phyloP scores from a whole-genome alignment of 495 filamentous ascomycete genomes.

The Podospora sp. region DNA sequence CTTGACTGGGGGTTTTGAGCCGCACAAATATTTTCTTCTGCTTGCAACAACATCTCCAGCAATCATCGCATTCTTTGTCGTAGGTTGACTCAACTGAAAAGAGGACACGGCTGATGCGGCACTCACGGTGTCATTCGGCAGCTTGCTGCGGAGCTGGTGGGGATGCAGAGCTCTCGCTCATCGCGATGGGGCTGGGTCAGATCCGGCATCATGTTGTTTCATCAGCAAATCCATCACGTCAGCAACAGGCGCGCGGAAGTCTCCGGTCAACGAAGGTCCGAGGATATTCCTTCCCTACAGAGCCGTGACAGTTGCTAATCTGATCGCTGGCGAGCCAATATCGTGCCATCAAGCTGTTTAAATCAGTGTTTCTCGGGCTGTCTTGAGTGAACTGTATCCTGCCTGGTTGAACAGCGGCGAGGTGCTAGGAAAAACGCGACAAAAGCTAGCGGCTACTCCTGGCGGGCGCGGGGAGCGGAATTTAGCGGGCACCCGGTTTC shows the following conservation, averaged over 20 bases:
- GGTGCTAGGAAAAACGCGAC: neutral
- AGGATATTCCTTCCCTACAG: neutral
- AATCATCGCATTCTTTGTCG: neutral
- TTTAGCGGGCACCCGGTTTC: neutral
- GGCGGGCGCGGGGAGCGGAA: neutral
- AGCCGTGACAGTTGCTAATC: neutral
- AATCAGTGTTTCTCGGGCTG: neutral
- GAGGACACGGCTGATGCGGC: neutral
- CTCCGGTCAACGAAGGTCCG: neutral
- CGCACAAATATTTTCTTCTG: constrained; percentile 9
- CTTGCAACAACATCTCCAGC: neutral
- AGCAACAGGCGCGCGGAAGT: constrained; percentile 2
- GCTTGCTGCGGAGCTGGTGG: neutral
- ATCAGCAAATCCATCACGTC: neutral
- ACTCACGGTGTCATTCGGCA: neutral
- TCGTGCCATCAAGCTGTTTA: neutral
- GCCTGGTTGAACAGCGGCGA: no score
- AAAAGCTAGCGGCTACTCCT: neutral
- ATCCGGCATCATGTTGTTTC: constrained; percentile 10
- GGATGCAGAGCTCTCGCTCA: neutral
- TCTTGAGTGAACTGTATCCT: neutral
- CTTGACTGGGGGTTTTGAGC: neutral
- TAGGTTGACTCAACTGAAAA: neutral
- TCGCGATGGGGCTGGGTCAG: neutral
- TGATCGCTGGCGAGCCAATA: neutral